A percentile compares a stretch with the other conserved stretches of the same genome.
Evolutionary conservation across 2,329 filamentous ascomycete genomes (phyloP).

Genomic region (Aphanoascus verrucosus): DNA sequence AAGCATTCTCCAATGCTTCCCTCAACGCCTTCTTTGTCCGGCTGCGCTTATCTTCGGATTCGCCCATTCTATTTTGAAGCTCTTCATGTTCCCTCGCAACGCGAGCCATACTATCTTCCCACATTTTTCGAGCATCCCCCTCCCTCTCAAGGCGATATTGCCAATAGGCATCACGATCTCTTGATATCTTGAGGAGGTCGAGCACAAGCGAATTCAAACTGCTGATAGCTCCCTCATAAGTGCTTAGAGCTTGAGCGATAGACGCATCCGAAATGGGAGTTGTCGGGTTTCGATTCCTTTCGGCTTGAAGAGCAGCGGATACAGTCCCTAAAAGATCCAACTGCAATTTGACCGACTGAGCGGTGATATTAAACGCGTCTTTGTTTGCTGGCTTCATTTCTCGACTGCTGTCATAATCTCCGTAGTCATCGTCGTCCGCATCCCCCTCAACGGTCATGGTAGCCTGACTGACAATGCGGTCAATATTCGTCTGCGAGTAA

Average conservation of each 20-base stretch:
- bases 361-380: slow-evolving; percentile 93
- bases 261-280: slow-evolving; percentile 65
- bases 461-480: slow-evolving; percentile 40
- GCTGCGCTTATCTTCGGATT: slow-evolving; percentile 81
- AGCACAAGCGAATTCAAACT: slow-evolving; percentile 76
- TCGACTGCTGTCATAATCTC: slow-evolving; percentile 67
- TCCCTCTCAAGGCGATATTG: slow-evolving; percentile 89
- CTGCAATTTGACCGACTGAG: slow-evolving; percentile 86
- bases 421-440: slow-evolving; percentile 61
- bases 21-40: slow-evolving; percentile 80
- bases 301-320: slow-evolving; percentile 64
- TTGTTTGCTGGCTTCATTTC: slow-evolving; percentile 63
- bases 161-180: slow-evolving; percentile 93
- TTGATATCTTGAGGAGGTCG: slow-evolving; percentile 81
- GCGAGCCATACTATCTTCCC: slow-evolving; percentile 98
- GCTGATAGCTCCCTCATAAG: slow-evolving; percentile 81
- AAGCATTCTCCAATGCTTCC: slow-evolving; percentile 60
- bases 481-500: slow-evolving; percentile 40
- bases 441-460: slow-evolving; percentile 49
- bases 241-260: slow-evolving; percentile 64
- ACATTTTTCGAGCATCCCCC: slow-evolving; percentile 82
- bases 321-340: slow-evolving; percentile 82
- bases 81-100: slow-evolving; percentile 92
- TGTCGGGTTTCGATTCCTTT: slow-evolving; percentile 58
- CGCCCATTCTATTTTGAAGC: slow-evolving; percentile 73